Evolutionary conservation across 495 filamentous ascomycete species (phyloP), one percentile per base, ranked within the genome.

Genomic region (Trichocladium uniseriatum): DNA sequence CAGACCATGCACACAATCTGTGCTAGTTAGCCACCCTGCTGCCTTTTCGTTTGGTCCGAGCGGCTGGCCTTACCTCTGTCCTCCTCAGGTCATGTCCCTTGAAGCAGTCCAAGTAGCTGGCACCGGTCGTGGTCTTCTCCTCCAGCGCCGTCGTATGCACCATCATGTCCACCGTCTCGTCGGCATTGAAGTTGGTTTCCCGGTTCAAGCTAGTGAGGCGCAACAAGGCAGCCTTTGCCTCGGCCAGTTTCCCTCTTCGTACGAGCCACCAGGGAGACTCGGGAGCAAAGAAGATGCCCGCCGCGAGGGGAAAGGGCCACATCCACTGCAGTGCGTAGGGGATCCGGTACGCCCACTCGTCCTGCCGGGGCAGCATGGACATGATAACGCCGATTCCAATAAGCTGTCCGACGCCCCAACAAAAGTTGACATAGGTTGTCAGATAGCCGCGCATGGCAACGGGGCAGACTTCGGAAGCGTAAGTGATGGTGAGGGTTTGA

Each of bases 221-320:
- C 16, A 78, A 69, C 24, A 92, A 68, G 6, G 84, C 69, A 11
- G 69, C 65, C 60, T 86, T 87, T 5, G 87, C 87, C 31, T 85
- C 76, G 11, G 83, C 77, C 14, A 78, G 70, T 27, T 73, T 75
- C 5, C 82, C 84, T 56, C 77, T 82, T 8, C 86, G 78, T 41
- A 90, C 83, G 16, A 89, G 75, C 86, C 86, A 90, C 85, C 83
- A 90, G 0, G 87, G 87, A 1, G 76, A 81, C 63, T 92, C 87
- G 3, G 87, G 87, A 0, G 84, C 83, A 19, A 86, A 75, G 42
- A 69, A 72, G 48, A 87, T 81, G 20, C 81, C 84, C 50, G 87
- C 70, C 46, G 84, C 77, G 6, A 92, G 71, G 3, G 86, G 86
- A 5, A 84, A 58, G 0, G 86, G 85, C 84, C 85, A 92, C 76